Evolutionary conservation across 169 alveolate genomes (phyloP), one percentile per base, ranked within the genome.

Genomic region (Babesia bigemina): DNA sequence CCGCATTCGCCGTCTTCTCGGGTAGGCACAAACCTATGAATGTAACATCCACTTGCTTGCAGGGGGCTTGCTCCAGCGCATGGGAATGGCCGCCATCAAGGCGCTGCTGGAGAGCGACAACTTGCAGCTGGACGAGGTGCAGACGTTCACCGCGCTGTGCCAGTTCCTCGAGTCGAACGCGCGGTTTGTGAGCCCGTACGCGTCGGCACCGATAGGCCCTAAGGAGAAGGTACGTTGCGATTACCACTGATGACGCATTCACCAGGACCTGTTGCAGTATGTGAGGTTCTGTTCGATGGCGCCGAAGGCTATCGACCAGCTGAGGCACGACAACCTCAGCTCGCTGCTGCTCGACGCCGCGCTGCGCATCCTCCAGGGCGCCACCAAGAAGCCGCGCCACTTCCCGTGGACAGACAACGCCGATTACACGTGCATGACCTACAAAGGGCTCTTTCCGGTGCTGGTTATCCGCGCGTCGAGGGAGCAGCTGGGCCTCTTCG

Each of bases 111-210:
- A 45, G 33, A 56, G 82, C 42, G 88, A 81, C 47, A 81, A 81
- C 44, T 24, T 81, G 19, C 88, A 81, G 67, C 52, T 81, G 73
- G 88, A 81, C 39, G 88, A 81, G 69, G 79, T 81, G 33, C 85
- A 81, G 52, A 62, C 50, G 22, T 81, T 72, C 66, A 75, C 84
- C 16, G 59, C 85, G 28, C 79, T 81, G 24, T 81, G 88, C 62
- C 67, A 57, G 29, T 73, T 63, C 39, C 49, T 81, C 65, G 85
- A 81, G 42, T 62, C 57, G 19, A 71, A 66, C 52, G 52, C 4
- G 14, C 29, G 63, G 57, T 47, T 81, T 22, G 42, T 33, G 45
- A 70, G 72, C 19, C 88, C 88, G n/a, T 81, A 81, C 50, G 24
- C 65, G 39, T 50, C 79, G 16, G 45, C 75, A 19, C 70, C 69